phyloP scores from a whole-genome alignment of 768 basidiomycete species.

The Nidula microcarpa region DNA sequence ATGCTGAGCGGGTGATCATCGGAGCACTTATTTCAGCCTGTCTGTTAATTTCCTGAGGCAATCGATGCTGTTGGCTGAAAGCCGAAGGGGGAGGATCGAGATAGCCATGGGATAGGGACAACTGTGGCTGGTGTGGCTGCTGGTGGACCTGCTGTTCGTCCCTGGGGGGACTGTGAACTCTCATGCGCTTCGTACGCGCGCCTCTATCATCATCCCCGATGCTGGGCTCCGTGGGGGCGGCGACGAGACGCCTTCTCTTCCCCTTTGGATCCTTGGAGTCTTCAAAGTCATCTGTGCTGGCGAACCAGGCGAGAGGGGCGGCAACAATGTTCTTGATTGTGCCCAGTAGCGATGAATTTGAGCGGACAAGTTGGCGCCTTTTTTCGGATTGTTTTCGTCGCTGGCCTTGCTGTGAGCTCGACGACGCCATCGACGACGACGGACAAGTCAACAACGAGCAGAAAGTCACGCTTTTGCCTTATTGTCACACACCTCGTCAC shows the following conservation, averaged over 20 bases:
- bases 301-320: constrained; percentile 58
- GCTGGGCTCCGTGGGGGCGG: constrained; percentile 20
- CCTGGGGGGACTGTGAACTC: constrained; percentile 46
- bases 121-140: constrained; percentile 19
- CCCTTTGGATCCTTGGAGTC: constrained; percentile 45
- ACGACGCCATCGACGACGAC: constrained; percentile 33
- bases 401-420: constrained; percentile 23
- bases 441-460: constrained; percentile 3
- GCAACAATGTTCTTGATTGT: constrained; percentile 65
- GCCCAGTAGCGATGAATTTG: constrained; percentile 53
- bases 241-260: constrained; percentile 49
- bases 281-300: constrained; percentile 45
- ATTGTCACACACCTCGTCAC: background rate
- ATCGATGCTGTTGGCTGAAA: constrained; percentile 27
- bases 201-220: constrained; percentile 20
- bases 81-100: constrained; percentile 52
- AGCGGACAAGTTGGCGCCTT: constrained; percentile 27
- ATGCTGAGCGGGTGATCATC: constrained; percentile 18
- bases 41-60: constrained; percentile 15
- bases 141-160: constrained; percentile 12
- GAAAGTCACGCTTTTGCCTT: no score
- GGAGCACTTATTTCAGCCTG: background rate
- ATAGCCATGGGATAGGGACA: constrained; percentile 26
- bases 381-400: constrained; percentile 20
- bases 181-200: constrained; percentile 48